These are phyloP conservation scores for Sporisorium exsertum DNA, from an alignment of 1,284 basidiomycete genomes.

Conservation along the genomic window DNA sequence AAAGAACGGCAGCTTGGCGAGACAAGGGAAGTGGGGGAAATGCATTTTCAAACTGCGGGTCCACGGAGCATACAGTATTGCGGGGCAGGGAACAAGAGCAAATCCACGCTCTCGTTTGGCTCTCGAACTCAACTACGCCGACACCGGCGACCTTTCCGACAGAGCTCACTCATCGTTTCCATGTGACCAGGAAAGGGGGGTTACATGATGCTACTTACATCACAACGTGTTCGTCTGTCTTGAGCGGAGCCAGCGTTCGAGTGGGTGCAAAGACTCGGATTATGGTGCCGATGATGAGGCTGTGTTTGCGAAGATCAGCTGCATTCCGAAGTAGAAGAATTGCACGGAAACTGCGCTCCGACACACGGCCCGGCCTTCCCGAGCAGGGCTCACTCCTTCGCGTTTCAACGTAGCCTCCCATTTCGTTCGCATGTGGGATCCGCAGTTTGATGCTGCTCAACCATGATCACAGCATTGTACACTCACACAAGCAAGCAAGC, in stretches of 20 bases:
- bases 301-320: conserved; percentile 27
- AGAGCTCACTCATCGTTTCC: background rate
- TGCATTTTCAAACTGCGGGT: background rate
- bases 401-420: background rate
- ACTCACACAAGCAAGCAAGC: background rate
- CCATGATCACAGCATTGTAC: too few species aligned
- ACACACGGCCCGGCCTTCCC: conserved; percentile 17
- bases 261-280: background rate
- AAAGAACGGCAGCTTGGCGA: background rate
- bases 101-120: background rate
- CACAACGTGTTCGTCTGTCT: background rate
- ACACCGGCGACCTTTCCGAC: background rate
- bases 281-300: conserved; percentile 9
- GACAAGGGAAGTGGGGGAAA: background rate
- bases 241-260: background rate
- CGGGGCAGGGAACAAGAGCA: background rate
- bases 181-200: background rate
- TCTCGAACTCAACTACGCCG: background rate
- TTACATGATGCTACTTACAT: background rate
- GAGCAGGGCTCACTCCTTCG: background rate
- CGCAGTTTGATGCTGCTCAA: background rate
- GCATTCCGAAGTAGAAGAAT: background rate
- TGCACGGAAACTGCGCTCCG: conserved; percentile 14
- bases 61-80: background rate
- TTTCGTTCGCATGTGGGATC: background rate